Conservation (phyloP, 1,139 yeast genomes). For the Candida sp. region DNA sequence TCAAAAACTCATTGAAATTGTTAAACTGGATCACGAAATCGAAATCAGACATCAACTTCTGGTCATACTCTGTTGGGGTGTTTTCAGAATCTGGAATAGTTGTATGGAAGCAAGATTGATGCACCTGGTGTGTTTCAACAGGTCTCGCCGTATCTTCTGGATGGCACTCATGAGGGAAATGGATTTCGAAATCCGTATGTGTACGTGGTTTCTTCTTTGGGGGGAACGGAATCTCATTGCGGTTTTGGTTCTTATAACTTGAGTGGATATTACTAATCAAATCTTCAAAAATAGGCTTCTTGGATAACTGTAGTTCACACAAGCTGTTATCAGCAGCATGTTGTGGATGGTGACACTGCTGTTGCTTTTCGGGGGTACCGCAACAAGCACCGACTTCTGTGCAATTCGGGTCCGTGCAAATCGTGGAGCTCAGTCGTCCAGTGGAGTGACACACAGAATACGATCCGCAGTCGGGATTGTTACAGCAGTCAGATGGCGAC, state of each 20-base stretch:
- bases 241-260: conserved; percentile 19
- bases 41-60: conserved; percentile 35
- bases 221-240: conserved; percentile 7
- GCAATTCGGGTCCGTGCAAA: conserved; percentile 24
- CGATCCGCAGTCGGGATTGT: conserved; percentile 17
- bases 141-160: conserved; percentile 17
- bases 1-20: conserved; percentile 30
- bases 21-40: conserved; percentile 49
- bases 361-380: background rate
- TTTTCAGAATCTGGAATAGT: conserved; percentile 30
- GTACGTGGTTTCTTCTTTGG: conserved; percentile 10
- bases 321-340: conserved; percentile 26
- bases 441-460: conserved; percentile 5
- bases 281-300: conserved; percentile 33
- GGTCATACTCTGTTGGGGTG: conserved; percentile 11
- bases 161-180: conserved; percentile 45
- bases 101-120: conserved; percentile 52
- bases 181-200: conserved; percentile 19
- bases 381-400: conserved; percentile 13
- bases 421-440: background rate
- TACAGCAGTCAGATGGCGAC: conserved; percentile 17
- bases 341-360: background rate
- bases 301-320: conserved; percentile 25
- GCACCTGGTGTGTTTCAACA: conserved; percentile 28
- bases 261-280: conserved; percentile 38